Evolutionary conservation across 495 filamentous ascomycete species (phyloP), one percentile per base, ranked within the genome.

Genomic region (Mycothermus thermophilus): DNA sequence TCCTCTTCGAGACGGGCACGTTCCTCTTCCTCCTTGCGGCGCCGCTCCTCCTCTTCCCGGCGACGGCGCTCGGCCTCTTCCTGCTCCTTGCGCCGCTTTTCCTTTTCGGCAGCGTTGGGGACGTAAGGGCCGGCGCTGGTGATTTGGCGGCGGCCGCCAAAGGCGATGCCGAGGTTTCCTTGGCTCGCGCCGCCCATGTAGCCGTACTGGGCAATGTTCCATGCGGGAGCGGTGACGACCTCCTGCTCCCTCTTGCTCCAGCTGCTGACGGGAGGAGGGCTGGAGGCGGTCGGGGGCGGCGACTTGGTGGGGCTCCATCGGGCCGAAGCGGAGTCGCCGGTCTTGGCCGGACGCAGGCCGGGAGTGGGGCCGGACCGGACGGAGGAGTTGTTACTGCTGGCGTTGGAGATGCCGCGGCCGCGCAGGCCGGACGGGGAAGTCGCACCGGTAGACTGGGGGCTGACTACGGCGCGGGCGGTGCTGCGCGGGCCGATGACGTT

Each of bases 161-260:
- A 99, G 5, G 80, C 72, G 41, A 99, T 78, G 13, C 92, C 92
- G 40, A 94, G 74, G 49, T 93, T 96, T 5, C 82, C 88, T 56
- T 99, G 92, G 46, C 81, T 93, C 6, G 92, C 92, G 19, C 92
- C 92, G 32, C 92, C 92, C 83, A 96, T 90, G 57, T 95, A 96
- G 8, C 90, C 88, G 45, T 96, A 99, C 48, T 99, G 92, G 26
- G 88, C 83, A 38, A 96, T 95, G 49, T 99, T 96, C 92, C 92
- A 99, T 17, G 92, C 92, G 2, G 92, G 92, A 3, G 75, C 60
- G 9, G 88, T 94, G 19, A 64, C 66, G 13, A 72, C 71, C 54
- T 94, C 79, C 44, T 96, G 84, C 12, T 69, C 69, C 47, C 66
- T 82, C 51, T 75, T 93, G 55, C 80, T 90, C 90, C 90, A 99